Percentiles rank a stretch among this genome's conserved stretches.
These are phyloP conservation scores for Daldinia caldariorum DNA, from an alignment of 495 filamentous ascomycete species.

Conservation along the genomic window DNA sequence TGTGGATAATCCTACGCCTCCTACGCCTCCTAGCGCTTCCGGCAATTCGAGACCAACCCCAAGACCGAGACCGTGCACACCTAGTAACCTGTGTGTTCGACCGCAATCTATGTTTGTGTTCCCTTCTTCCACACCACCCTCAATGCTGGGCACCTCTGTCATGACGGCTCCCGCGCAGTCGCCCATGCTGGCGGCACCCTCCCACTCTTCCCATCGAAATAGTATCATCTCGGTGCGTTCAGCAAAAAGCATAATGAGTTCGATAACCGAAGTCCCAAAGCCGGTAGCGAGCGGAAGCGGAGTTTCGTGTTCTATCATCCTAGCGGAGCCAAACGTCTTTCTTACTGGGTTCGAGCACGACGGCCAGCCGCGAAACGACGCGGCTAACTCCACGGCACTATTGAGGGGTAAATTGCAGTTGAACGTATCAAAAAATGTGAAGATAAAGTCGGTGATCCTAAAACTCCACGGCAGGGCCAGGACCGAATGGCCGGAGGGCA, in stretches of 20 bases:
- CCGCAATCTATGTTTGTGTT: conserved; percentile 42
- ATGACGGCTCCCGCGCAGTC: conserved; percentile 44
- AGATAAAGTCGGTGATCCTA: conserved; percentile 92
- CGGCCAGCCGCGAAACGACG: conserved; percentile 68
- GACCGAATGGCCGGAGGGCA: conserved; percentile 98
- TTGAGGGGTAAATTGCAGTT: conserved; percentile 85
- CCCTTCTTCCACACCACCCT: conserved; percentile 39
- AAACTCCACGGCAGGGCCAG: conserved; percentile 85
- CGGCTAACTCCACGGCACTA: conserved; percentile 72
- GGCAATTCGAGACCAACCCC: conserved; percentile 10
- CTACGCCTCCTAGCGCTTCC: not conserved
- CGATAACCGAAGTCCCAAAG: conserved; percentile 65
- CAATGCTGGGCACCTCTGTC: conserved; percentile 38
- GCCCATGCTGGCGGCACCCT: conserved; percentile 34
- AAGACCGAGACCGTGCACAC: conserved; percentile 27
- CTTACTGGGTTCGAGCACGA: conserved; percentile 91
- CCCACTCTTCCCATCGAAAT: conserved; percentile 49
- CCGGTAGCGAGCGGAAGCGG: conserved; percentile 79
- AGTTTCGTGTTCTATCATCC: conserved; percentile 72
- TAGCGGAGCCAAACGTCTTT: conserved; percentile 91
- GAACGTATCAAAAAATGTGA: conserved; percentile 85
- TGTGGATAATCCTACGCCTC: conserved; percentile 21
- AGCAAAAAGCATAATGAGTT: conserved; percentile 54
- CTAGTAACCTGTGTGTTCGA: conserved; percentile 12
- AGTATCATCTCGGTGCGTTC: conserved; percentile 58